These are phyloP conservation scores for Saccharomycopsis sp. DNA, from an alignment of 805 yeast genomes.

Conservation along the genomic window DNA sequence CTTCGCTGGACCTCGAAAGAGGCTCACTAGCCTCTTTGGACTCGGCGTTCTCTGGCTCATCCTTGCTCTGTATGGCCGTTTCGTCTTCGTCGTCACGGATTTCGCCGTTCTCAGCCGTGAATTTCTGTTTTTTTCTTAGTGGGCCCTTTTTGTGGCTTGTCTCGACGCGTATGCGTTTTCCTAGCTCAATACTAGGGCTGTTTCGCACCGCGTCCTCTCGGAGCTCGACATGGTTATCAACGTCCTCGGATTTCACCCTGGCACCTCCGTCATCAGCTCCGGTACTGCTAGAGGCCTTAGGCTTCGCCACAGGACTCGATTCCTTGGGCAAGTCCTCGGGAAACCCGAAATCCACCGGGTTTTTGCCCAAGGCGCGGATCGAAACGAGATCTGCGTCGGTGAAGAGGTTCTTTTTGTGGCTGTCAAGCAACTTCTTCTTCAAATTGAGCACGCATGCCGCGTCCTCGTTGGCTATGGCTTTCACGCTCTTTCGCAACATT, in stretches of 20 bases:
- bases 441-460: slow-evolving; percentile 20
- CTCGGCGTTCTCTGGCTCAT: slow-evolving; percentile 20
- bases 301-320: too few relatives aligned
- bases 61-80: neutral
- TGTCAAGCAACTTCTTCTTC: slow-evolving; percentile 31
- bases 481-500: slow-evolving; percentile 12
- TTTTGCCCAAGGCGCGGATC: slow-evolving; percentile 3
- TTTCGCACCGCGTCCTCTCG: too few relatives aligned
- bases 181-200: too few relatives aligned
- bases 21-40: slow-evolving; percentile 22
- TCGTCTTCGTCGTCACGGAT: slow-evolving; percentile 9
- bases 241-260: neutral
- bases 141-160: neutral
- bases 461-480: slow-evolving; percentile 8
- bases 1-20: too few relatives aligned
- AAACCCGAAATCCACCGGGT: slow-evolving; percentile 12
- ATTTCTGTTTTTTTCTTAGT: neutral
- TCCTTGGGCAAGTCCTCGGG: slow-evolving; percentile 6
- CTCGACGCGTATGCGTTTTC: neutral
- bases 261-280: neutral
- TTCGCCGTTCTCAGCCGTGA: neutral
- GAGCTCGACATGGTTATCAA: too few relatives aligned
- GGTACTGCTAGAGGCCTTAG: too few relatives aligned
- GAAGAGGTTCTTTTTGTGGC: slow-evolving; percentile 6
- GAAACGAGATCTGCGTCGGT: slow-evolving; percentile 8